Percentiles rank a stretch among this genome's conserved stretches.
These are phyloP conservation scores for Alnus rubra DNA, from an alignment of 306 rosid species.

Conservation along the genomic window DNA sequence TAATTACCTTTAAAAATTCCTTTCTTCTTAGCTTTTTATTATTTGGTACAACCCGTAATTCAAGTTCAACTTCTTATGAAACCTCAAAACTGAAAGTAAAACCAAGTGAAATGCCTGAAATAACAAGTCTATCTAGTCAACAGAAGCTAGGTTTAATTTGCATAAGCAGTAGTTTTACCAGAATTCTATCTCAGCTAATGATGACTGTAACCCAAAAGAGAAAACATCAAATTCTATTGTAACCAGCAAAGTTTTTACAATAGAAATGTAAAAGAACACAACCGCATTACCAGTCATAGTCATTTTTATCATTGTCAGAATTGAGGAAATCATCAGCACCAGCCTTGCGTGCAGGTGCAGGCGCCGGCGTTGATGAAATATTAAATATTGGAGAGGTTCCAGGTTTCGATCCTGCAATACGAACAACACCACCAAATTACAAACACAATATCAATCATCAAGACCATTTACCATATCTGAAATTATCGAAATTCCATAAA, in stretches of 20 bases:
- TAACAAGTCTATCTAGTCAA: background rate
- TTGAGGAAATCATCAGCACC: slow-evolving; percentile 78
- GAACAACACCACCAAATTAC: slow-evolving; percentile 13
- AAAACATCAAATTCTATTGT: background rate
- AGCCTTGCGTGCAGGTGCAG: slow-evolving; percentile 54
- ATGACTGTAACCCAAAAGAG: background rate
- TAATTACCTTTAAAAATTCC: background rate
- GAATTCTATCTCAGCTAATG: slow-evolving; percentile 1
- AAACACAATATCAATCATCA: slow-evolving; percentile 9
- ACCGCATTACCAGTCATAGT: slow-evolving; percentile 78
- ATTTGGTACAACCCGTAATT: background rate
- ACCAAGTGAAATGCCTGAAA: background rate
- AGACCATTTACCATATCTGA: background rate
- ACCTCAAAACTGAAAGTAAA: background rate
- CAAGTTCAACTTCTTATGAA: background rate
- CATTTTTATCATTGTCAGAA: slow-evolving; percentile 77
- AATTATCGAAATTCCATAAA: background rate
- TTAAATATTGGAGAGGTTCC: slow-evolving; percentile 62
- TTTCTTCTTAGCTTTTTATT: background rate
- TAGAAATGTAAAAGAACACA: slow-evolving; percentile 1
- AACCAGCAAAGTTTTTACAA: background rate
- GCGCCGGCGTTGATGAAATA: slow-evolving; percentile 57
- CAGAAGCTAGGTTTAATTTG: background rate
- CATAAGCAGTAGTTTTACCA: background rate
- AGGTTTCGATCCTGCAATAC: slow-evolving; percentile 56